These are phyloP conservation scores for Tetragonia tetragonoides DNA, from an alignment of 148 eudicot genomes.

Conservation along the genomic window DNA sequence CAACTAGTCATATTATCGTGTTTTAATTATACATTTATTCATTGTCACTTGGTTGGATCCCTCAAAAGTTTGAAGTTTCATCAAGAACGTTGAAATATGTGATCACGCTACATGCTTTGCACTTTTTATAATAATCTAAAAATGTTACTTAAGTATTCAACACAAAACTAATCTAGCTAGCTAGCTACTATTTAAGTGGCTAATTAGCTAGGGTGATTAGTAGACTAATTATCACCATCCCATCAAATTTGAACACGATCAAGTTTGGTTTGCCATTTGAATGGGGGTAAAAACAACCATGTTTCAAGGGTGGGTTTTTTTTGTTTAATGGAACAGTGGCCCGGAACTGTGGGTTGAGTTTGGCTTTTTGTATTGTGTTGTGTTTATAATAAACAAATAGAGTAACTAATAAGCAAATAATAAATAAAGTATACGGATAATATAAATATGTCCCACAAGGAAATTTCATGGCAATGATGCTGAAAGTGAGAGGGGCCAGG, in stretches of 20 bases:
- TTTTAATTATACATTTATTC: background rate
- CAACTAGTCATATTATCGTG: too few relatives aligned
- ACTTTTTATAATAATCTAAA: background rate
- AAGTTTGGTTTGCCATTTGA: background rate
- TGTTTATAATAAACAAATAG: too few relatives aligned
- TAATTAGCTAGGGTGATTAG: background rate
- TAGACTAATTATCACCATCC: conserved; percentile 15
- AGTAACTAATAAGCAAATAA: background rate
- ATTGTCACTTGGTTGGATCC: background rate
- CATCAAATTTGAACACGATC: background rate
- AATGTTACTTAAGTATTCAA: background rate
- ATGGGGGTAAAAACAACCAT: conserved; percentile 1
- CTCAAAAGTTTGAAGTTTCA: background rate
- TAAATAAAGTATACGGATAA: background rate
- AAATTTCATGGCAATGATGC: background rate
- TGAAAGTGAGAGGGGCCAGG: background rate
- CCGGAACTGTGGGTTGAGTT: conserved; percentile 19
- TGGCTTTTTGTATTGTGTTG: conserved; percentile 7
- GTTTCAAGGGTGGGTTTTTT: conserved; percentile 4
- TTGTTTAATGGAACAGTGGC: conserved; percentile 24
- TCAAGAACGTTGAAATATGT: conserved; percentile 16
- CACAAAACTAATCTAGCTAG: background rate
- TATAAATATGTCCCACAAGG: background rate
- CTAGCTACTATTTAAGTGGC: background rate
- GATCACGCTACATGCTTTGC: background rate